Conservation (phyloP, 306 rosid species). For the Cyamopsis tetragonoloba region DNA sequence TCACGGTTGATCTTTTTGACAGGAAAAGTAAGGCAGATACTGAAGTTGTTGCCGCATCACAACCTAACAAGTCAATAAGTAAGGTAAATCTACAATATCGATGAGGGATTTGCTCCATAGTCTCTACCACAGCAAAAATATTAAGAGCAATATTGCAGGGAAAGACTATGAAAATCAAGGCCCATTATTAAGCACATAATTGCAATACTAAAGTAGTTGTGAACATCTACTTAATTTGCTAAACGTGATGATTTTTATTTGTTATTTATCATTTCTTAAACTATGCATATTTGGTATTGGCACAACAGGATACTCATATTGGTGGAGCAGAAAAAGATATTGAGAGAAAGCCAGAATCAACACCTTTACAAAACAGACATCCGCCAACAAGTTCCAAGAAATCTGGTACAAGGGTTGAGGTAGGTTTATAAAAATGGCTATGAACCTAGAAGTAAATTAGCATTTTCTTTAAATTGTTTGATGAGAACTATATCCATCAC, state of each 20-base stretch:
- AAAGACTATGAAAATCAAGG: conserved; percentile 2
- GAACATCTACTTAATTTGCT: too few relatives aligned
- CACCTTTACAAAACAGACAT: conserved; percentile 35
- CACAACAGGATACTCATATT: conserved; percentile 45
- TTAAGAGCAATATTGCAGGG: conserved; percentile 8
- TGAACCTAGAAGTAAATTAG: background rate
- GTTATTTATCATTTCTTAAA: conserved; percentile 21
- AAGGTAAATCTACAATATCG: conserved; percentile 51
- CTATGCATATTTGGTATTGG: conserved; percentile 17
- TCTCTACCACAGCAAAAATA: conserved; percentile 1
- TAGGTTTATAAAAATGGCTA: conserved; percentile 34
- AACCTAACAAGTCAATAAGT: conserved; percentile 49
- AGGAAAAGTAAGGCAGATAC: conserved; percentile 52
- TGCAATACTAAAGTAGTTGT: background rate
- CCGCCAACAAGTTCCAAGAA: conserved; percentile 46
- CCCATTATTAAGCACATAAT: background rate
- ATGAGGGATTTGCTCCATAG: background rate
- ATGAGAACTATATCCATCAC: background rate
- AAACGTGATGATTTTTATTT: background rate
- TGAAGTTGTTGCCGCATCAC: conserved; percentile 42
- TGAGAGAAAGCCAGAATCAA: conserved; percentile 42
- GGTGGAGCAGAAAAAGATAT: conserved; percentile 43
- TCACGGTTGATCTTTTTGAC: conserved; percentile 4
- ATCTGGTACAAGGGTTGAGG: conserved; percentile 57
- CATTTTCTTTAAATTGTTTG: conserved; percentile 2